Base-by-base conservation (phyloP, 2,329 filamentous ascomycete genomes). In the Aspergillus arachidicola region DNA sequence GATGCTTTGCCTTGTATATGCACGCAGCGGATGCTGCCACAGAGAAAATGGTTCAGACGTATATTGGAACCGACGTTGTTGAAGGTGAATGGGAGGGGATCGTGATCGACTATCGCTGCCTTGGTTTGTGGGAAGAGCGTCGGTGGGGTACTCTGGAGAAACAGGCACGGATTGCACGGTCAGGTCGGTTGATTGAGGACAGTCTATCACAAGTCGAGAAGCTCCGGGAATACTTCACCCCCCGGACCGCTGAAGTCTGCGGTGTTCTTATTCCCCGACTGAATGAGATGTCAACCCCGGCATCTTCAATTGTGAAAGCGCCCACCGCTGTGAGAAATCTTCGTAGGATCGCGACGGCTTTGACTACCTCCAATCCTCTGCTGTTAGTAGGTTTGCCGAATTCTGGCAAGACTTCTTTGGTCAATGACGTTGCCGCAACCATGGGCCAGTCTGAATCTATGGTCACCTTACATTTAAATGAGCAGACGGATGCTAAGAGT, bases 401-500 rank as follows among this genome's bases (percentile, higher is more conserved):
- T 23, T 91, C 91, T 36, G 95, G 95, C 57, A 99, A 99, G 81
- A 97, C 95, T 0, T 89, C 92, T 0, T 79, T 96, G 23, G 87
- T 96, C 16, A 91, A 92, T 67, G 90, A 97, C 75, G 86, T 94
- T 64, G 94, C 94, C 28, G 87, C 87, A 71, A 87, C 90, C 69
- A 86, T 98, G 60, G 91, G 91, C 65, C 92, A 92, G 78, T 87
- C 91, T 26, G 86, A 89, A 6, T 87, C 87, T 63, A 93, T 99
- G 88, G 91, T 99, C 58, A 98, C 94, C 4, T 84, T 99, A 34
- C 94, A 99, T 78, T 83, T 99, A 38, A 99, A 99, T 75, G 95
- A 98, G 78, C 96, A 99, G 78, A 98, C 94, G 2, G 95, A 99
- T 78, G 94, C 94, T 0, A 99, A 99, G 78, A 91, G 96, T 81